Evolutionary conservation across 108 stramenopile genomes (phyloP).

Genomic region (Nitzschia putrida): DNA sequence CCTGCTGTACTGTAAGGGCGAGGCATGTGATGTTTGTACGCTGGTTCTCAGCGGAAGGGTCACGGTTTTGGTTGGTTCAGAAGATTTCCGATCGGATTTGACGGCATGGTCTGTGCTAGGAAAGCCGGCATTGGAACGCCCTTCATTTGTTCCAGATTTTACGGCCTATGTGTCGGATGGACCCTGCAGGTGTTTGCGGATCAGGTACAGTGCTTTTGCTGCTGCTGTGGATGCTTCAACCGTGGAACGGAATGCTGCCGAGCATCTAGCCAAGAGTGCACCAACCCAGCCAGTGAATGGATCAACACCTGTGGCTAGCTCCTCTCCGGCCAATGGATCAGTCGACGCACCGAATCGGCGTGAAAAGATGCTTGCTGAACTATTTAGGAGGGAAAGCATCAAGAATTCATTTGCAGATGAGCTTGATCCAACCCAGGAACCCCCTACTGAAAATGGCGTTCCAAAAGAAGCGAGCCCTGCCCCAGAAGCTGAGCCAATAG

Average conservation of each 20-base stretch:
- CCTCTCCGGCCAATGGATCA: not conserved
- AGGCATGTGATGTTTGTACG: constrained; percentile 67
- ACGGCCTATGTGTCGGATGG: constrained; percentile 76
- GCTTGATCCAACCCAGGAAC: not conserved
- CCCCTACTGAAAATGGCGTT: constrained; percentile 1
- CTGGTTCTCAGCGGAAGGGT: constrained; percentile 85
- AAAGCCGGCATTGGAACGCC: constrained; percentile 57
- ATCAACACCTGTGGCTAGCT: not conserved
- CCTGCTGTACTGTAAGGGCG: constrained; percentile 70
- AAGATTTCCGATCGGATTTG: constrained; percentile 82
- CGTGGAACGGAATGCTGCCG: constrained; percentile 41
- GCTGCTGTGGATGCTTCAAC: constrained; percentile 77
- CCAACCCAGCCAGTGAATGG: not conserved
- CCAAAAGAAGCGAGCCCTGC: not conserved
- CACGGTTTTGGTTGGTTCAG: constrained; percentile 79
- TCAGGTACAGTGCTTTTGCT: constrained; percentile 53
- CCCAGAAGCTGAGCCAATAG: too few species aligned
- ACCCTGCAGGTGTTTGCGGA: constrained; percentile 72
- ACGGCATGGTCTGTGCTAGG: constrained; percentile 88
- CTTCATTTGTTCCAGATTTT: constrained; percentile 76
- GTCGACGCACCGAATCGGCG: constrained; percentile 19
- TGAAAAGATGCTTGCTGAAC: constrained; percentile 17
- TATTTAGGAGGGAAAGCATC: constrained; percentile 15
- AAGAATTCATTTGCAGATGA: constrained; percentile 10
- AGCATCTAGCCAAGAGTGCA: not conserved